Base-by-base conservation (phyloP, 1,284 basidiomycete genomes). In the Leucoagaricus sp. region DNA sequence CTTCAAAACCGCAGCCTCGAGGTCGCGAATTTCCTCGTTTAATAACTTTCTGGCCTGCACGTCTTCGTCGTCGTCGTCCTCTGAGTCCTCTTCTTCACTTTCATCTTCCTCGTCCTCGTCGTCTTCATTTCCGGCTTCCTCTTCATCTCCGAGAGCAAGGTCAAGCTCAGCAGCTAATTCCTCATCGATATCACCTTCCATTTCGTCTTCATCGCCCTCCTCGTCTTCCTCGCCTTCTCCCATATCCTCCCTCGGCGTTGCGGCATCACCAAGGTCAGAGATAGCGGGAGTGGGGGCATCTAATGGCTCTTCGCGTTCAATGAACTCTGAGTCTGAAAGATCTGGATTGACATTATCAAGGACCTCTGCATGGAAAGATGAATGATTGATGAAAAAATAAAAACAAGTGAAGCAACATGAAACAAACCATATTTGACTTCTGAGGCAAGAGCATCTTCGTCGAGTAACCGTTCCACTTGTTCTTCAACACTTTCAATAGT, bases 401-500 rank as follows among this genome's bases (percentile, higher is more conserved):
- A 42, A 50, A 29, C 53, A 29, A 36, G 8, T 33, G 49, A 53
- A 23, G 21, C 49, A 44, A 48, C 3, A 17, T 21, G 33, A 47
- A 12, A 55, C 78, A 41, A 61, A 86, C 91, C 89, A 63, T 88
- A 94, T 75, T 87, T 84, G 49, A 94, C 87, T 60, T 92, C 83
- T 0, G 85, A 77, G 1, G 96, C 94, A 53, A 89, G 74, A 9
- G 87, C 83, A 73, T 99, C 97, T 61, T 91, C 89, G 60, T 91
- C 90, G 29, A 99, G 73, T 42, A 99, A 72, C 55, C 94, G 79
- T 69, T 99, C 97, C 1, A 99, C 96, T 68, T 96, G 93, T 72
- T 96, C 90, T 71, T 99, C 96, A 2, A 98, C 95, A 31, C 93
- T 96, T 75, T 98, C 96, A 63, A 98, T 98, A 1, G 94, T 94